These are phyloP conservation scores for Sequoiadendron giganteum DNA, from an alignment of 75 land plant species.

Conservation along the genomic window DNA sequence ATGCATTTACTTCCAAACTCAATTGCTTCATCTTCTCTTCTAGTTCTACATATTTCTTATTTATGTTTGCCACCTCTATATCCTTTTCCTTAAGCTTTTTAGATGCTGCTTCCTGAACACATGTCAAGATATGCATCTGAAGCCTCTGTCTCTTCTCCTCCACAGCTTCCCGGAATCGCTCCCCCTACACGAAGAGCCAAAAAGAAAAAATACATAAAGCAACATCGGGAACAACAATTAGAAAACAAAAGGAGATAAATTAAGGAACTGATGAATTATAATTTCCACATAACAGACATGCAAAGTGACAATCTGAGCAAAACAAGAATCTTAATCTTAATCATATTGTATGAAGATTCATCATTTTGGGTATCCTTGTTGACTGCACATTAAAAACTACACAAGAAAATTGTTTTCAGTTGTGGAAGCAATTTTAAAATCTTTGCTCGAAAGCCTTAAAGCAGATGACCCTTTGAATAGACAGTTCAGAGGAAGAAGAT, in stretches of 20 bases:
- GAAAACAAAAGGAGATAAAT: not conserved
- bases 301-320: too few relatives aligned
- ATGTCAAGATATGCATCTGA: constrained; percentile 46
- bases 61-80: constrained; percentile 53
- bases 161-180: constrained; percentile 48
- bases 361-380: too few relatives aligned
- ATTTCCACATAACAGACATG: not conserved
- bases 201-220: not conserved
- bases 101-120: constrained; percentile 44
- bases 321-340: not conserved
- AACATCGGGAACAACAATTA: not conserved
- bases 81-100: constrained; percentile 60
- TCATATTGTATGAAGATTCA: too few relatives aligned
- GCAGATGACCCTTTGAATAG: too few relatives aligned
- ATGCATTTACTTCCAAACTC: constrained; percentile 49
- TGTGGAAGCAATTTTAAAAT: too few relatives aligned
- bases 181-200: constrained; percentile 36
- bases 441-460: too few relatives aligned
- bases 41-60: constrained; percentile 59
- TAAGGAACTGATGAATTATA: not conserved
- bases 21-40: constrained; percentile 67
- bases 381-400: too few relatives aligned
- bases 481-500: too few relatives aligned
- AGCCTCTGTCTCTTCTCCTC: constrained; percentile 50
- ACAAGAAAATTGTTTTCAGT: too few relatives aligned